These are phyloP conservation scores for Penicillium lagena DNA, from an alignment of 495 filamentous ascomycete genomes.

Conservation along the genomic window DNA sequence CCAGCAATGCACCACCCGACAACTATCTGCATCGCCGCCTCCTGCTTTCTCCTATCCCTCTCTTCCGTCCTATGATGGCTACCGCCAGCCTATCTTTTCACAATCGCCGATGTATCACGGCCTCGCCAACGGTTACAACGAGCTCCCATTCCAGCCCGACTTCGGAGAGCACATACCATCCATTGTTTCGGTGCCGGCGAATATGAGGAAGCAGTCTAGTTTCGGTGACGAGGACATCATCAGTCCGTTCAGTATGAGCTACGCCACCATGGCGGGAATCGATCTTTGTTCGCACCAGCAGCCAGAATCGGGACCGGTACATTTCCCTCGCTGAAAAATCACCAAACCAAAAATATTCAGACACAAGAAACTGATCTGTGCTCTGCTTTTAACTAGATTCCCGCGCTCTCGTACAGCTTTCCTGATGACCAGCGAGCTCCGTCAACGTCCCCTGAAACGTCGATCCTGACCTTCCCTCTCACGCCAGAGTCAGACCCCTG, in stretches of 20 bases:
- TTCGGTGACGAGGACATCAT: conserved; percentile 55
- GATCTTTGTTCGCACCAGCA: conserved; percentile 49
- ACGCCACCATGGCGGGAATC: conserved; percentile 66
- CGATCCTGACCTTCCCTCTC: conserved; percentile 30
- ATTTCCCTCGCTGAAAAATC: conserved; percentile 43
- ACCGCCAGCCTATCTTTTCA: conserved; percentile 57
- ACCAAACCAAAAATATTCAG: conserved; percentile 1
- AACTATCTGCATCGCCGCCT: conserved; percentile 65
- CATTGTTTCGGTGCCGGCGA: conserved; percentile 60
- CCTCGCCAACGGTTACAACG: neutral
- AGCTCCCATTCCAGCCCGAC: no score
- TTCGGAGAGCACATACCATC: conserved; percentile 49
- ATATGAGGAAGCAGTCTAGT: conserved; percentile 32
- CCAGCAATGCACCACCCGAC: conserved; percentile 59
- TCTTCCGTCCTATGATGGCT: conserved; percentile 59
- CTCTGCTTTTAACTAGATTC: conserved; percentile 55
- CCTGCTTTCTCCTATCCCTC: conserved; percentile 69
- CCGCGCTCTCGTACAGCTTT: conserved; percentile 76
- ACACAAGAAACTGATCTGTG: conserved; percentile 17
- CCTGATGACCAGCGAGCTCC: conserved; percentile 66
- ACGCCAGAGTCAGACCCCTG: conserved; percentile 32
- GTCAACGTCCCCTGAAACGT: conserved; percentile 30
- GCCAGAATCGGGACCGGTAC: conserved; percentile 29
- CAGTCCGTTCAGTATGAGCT: conserved; percentile 70
- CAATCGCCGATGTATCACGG: conserved; percentile 54